A percentile compares a stretch with the other conserved stretches of the same genome.
phyloP scores from a whole-genome alignment of 495 filamentous ascomycete genomes.

The Chlorociboria aeruginascens region DNA sequence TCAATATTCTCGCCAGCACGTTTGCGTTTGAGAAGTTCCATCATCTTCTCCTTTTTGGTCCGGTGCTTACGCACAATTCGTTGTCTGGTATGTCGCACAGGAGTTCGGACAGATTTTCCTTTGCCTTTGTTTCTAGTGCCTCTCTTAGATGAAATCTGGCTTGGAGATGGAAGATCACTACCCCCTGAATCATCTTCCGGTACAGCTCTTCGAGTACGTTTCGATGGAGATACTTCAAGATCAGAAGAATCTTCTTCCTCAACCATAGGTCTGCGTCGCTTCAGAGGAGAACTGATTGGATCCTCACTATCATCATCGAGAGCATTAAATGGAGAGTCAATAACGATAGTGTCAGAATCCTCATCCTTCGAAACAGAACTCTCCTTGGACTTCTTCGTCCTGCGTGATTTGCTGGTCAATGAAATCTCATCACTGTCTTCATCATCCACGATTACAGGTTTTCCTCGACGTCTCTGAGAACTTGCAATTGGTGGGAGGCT shows the following conservation, averaged over 20 bases:
- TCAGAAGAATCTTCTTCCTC: neutral
- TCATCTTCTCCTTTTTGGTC: slow-evolving; percentile 30
- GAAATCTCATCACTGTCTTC: neutral
- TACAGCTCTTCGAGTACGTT: neutral
- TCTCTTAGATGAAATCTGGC: slow-evolving; percentile 7
- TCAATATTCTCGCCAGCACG: slow-evolving; percentile 43
- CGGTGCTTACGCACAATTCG: slow-evolving; percentile 16
- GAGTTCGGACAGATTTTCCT: slow-evolving; percentile 10
- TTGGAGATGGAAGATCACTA: slow-evolving; percentile 16
- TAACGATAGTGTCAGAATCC: slow-evolving; percentile 33
- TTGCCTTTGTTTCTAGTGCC: slow-evolving; percentile 14
- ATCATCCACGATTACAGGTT: neutral
- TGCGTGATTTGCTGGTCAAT: neutral
- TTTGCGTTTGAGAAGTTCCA: slow-evolving; percentile 43
- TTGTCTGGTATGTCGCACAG: slow-evolving; percentile 13
- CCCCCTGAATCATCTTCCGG: slow-evolving; percentile 13
- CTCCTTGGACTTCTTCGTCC: neutral
- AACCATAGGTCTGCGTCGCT: neutral
- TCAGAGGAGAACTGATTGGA: neutral
- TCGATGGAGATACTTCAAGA: neutral
- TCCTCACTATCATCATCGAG: slow-evolving; percentile 22
- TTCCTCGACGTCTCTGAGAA: neutral
- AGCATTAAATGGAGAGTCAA: no score
- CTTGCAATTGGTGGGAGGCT: neutral
- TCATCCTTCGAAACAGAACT: slow-evolving; percentile 13